phyloP scores from a whole-genome alignment of 2,329 filamentous ascomycete genomes.

The Neonectria coccinea region DNA sequence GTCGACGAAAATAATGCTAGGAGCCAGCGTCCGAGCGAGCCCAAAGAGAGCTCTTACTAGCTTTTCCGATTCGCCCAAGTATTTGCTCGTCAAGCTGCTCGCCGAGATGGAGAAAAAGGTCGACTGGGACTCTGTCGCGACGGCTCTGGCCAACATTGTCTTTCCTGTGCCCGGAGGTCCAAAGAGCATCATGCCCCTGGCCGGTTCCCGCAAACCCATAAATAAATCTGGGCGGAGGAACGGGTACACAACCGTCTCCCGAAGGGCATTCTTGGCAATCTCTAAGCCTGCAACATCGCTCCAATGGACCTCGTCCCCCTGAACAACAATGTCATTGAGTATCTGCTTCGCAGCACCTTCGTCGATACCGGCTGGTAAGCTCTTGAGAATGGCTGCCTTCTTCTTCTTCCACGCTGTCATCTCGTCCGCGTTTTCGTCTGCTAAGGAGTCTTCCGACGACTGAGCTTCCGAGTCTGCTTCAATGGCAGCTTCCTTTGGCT shows the following conservation, averaged over 20 bases:
- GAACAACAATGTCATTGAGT: constrained; percentile 93
- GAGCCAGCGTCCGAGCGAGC: constrained; percentile 88
- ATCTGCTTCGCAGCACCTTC: constrained; percentile 88
- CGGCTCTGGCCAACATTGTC: constrained; percentile 92
- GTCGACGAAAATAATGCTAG: constrained; percentile 97
- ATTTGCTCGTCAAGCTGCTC: constrained; percentile 94
- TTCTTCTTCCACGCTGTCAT: constrained; percentile 70
- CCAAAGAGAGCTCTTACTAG: constrained; percentile 91
- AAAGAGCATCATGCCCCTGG: constrained; percentile 94
- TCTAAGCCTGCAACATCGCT: constrained; percentile 91
- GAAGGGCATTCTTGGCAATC: constrained; percentile 88
- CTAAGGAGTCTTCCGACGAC: constrained; percentile 58
- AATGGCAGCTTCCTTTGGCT: constrained; percentile 49
- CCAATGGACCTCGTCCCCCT: constrained; percentile 96
- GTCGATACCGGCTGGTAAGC: constrained; percentile 85
- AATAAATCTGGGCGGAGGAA: constrained; percentile 96
- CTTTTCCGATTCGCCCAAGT: constrained; percentile 95
- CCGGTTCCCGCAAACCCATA: constrained; percentile 93
- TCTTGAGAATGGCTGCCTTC: constrained; percentile 76
- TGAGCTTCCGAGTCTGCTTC: constrained; percentile 61
- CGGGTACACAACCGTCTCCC: constrained; percentile 96
- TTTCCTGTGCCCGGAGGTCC: constrained; percentile 98
- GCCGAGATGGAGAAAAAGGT: constrained; percentile 98
- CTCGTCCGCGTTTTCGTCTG: constrained; percentile 54
- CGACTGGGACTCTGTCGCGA: constrained; percentile 92